phyloP scores from a whole-genome alignment of 2,329 filamentous ascomycete species.

The Atkinsonella texensis region DNA sequence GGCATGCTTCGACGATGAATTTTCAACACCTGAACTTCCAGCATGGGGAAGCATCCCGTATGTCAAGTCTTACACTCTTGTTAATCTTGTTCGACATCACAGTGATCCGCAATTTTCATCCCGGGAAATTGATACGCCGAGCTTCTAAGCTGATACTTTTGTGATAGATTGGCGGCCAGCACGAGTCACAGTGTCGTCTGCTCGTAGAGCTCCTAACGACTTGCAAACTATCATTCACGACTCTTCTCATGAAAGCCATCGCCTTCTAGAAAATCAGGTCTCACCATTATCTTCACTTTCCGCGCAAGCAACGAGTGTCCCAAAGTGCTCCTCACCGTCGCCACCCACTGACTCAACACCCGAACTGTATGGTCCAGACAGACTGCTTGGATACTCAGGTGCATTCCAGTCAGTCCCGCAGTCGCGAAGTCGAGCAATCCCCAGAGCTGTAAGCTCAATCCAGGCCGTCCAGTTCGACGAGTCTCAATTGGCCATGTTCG shows the following conservation, averaged over 20 bases:
- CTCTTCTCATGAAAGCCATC: neutral
- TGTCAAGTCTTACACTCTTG: neutral
- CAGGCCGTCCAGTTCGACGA: conserved; percentile 26
- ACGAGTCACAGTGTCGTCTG: neutral
- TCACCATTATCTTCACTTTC: conserved; percentile 16
- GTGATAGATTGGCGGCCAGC: conserved; percentile 7
- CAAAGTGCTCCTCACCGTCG: conserved; percentile 17
- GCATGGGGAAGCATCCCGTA: conserved; percentile 26
- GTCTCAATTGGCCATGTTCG: conserved; percentile 26
- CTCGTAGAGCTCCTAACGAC: neutral
- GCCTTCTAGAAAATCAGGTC: neutral
- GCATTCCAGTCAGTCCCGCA: conserved; percentile 13
- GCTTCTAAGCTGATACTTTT: conserved; percentile 5
- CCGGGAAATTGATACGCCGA: neutral
- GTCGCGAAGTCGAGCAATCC: neutral
- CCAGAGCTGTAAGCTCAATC: neutral
- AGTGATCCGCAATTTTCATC: neutral
- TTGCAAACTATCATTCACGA: neutral
- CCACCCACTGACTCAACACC: conserved; percentile 27
- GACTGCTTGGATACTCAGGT: conserved; percentile 16
- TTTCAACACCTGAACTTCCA: conserved; percentile 24
- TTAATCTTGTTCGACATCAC: too few relatives aligned
- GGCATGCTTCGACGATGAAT: conserved; percentile 23
- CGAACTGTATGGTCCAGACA: conserved; percentile 33
- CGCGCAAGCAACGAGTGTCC: conserved; percentile 22